phyloP scores from a whole-genome alignment of 257 asterid genomes.

The Nicotiana noctiflora region DNA sequence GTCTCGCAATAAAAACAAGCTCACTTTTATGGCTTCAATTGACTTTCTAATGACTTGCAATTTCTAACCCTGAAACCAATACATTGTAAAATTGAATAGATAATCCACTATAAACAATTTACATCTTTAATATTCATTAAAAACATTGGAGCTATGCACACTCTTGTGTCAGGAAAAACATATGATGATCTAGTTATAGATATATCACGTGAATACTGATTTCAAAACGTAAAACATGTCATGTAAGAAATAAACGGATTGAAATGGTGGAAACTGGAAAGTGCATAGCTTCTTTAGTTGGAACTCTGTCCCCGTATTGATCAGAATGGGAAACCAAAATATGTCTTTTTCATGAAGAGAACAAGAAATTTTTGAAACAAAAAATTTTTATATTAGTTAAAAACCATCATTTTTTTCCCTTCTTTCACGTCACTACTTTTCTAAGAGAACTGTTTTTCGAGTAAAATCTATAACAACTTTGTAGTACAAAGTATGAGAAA shows the following conservation, averaged over 20 bases:
- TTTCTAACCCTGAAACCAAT: background rate
- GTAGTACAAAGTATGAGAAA: conserved; percentile 2
- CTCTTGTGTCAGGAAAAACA: background rate
- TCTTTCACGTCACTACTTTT: background rate
- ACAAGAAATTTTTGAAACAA: background rate
- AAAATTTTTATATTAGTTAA: background rate
- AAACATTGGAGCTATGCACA: background rate
- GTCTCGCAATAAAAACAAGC: background rate
- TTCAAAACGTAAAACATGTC: background rate
- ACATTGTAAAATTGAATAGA: conserved; percentile 1
- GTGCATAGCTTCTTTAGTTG: background rate
- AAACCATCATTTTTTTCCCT: background rate
- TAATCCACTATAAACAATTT: background rate
- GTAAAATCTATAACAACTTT: background rate
- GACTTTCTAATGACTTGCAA: background rate
- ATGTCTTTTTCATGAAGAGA: background rate
- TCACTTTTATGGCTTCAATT: background rate
- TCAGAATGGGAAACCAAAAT: background rate
- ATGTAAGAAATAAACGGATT: background rate
- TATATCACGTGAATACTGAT: background rate
- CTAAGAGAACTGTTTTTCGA: background rate
- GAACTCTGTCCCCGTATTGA: background rate
- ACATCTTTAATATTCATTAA: background rate
- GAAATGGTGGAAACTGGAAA: background rate
- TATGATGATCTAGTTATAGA: background rate